Evolutionary conservation across 768 basidiomycete species (phyloP), one percentile per base, ranked within the genome.

Genomic region (Holtermannia corniformis): DNA sequence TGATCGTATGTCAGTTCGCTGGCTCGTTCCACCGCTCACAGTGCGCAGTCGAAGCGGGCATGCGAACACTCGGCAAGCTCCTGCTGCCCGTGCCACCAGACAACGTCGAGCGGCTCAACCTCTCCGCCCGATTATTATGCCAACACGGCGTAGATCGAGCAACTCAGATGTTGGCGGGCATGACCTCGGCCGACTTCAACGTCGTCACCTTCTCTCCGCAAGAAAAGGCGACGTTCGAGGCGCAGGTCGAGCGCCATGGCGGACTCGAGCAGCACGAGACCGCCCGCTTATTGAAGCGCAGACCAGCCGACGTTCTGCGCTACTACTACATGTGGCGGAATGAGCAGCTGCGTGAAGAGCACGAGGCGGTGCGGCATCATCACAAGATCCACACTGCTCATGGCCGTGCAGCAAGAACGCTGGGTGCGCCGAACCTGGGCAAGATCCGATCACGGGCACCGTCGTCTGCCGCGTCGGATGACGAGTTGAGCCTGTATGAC

Each of bases 401-500:
- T 47, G 64, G 60, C 3, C 48, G 64, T 20, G 58, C 64, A 42
- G 61, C 59, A 28, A 63, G 63, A 47, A 63, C 64, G 1, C 59
- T 66, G 19, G 66, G 66, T 48, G 66, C 66, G 7, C 66, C 66
- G 4, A 58, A 56, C 16, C 47, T 68, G 7, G 65, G 65, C 19
- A 51, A 49, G 25, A 63, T 68, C 4, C 23, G 66, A 28, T 55
- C 50, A 1, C 41, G 48, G 14, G 51, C 40, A 16, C 41, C 4
- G 44, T 54, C 4, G 51, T 56, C 40, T 5, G 57, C 27, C 19
- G 27, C 44, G 70, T 79, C 52, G 0, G 87, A 90, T 54, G 85
- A 87, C 51, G 88, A 91, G 65, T 80, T 80, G 11, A 91, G 88
- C 1, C 76, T 87, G 7, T 56, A 77, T 85, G 50, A 77, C 75